These are phyloP conservation scores for Magnolia officinalis DNA, from an alignment of 164 flowering plant genomes.

Conservation along the genomic window DNA sequence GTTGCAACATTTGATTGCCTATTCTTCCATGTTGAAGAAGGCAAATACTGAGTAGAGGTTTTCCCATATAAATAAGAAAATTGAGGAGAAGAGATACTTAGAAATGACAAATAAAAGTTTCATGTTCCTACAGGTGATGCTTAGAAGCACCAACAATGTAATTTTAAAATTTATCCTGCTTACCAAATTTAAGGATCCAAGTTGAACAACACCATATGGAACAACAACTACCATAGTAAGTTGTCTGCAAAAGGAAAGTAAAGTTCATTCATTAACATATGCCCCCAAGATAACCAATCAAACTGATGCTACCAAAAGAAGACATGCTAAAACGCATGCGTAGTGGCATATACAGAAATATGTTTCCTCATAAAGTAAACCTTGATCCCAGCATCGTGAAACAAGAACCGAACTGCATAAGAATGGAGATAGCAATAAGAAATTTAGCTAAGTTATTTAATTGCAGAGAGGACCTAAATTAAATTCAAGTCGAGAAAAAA, in stretches of 20 bases:
- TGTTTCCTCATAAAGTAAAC: conserved; percentile 24
- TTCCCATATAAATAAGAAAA: not conserved
- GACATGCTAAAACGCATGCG: not conserved
- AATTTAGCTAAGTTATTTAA: too few relatives aligned
- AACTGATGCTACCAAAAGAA: not conserved
- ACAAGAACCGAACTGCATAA: not conserved
- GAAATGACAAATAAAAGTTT: not conserved
- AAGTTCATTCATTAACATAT: not conserved
- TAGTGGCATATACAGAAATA: not conserved
- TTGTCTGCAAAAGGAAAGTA: conserved; percentile 50
- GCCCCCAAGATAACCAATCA: not conserved
- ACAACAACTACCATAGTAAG: conserved; percentile 62
- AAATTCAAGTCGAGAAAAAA: too few relatives aligned
- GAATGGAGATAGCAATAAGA: not conserved
- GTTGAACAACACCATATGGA: conserved; percentile 82
- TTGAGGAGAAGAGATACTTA: not conserved
- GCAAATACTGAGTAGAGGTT: not conserved
- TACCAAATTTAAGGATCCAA: conserved; percentile 74
- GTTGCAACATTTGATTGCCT: not conserved
- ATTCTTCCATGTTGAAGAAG: not conserved
- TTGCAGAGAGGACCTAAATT: too few relatives aligned
- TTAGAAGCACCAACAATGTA: not conserved
- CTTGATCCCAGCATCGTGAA: conserved; percentile 82
- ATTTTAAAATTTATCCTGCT: conserved; percentile 13
- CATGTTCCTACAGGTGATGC: not conserved